These are phyloP conservation scores for Candida ortonii DNA, from an alignment of 805 yeast genomes.

Conservation along the genomic window DNA sequence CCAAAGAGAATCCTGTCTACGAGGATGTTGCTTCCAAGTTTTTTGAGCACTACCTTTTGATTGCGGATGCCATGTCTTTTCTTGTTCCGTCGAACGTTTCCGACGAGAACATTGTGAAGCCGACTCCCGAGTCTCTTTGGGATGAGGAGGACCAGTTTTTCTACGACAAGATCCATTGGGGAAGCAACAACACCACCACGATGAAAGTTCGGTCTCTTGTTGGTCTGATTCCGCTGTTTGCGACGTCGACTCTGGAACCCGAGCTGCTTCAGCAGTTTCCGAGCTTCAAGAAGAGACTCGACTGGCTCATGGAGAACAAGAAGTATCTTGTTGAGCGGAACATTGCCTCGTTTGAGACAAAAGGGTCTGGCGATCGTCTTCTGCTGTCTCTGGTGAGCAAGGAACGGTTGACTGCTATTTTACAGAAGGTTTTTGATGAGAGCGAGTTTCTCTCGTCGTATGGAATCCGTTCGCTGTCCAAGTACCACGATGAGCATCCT, in stretches of 20 bases:
- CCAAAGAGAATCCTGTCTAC: conserved; percentile 79
- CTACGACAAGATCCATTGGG: conserved; percentile 88
- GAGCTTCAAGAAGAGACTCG: conserved; percentile 73
- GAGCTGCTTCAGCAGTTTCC: conserved; percentile 75
- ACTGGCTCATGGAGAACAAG: conserved; percentile 78
- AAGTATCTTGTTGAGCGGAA: conserved; percentile 71
- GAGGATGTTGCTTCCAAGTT: conserved; percentile 93
- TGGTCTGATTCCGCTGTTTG: conserved; percentile 88
- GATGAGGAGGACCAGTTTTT: conserved; percentile 85
- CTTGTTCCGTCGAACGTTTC: conserved; percentile 38
- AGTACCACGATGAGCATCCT: conserved; percentile 80
- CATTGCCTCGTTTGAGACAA: conserved; percentile 73
- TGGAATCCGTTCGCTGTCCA: conserved; percentile 87
- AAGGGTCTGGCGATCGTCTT: conserved; percentile 81
- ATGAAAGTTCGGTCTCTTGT: conserved; percentile 86
- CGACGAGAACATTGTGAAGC: conserved; percentile 26
- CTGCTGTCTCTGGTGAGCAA: conserved; percentile 76
- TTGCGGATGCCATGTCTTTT: conserved; percentile 91
- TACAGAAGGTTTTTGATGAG: conserved; percentile 80
- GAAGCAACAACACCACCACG: conserved; percentile 59
- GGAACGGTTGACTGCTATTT: conserved; percentile 72
- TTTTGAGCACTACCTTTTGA: conserved; percentile 86
- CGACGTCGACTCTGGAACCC: conserved; percentile 84
- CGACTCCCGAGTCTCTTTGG: conserved; percentile 73
- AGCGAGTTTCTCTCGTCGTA: conserved; percentile 78